Base-by-base conservation (phyloP, 2,329 filamentous ascomycete genomes). In the Dothideomycetidae sp. region DNA sequence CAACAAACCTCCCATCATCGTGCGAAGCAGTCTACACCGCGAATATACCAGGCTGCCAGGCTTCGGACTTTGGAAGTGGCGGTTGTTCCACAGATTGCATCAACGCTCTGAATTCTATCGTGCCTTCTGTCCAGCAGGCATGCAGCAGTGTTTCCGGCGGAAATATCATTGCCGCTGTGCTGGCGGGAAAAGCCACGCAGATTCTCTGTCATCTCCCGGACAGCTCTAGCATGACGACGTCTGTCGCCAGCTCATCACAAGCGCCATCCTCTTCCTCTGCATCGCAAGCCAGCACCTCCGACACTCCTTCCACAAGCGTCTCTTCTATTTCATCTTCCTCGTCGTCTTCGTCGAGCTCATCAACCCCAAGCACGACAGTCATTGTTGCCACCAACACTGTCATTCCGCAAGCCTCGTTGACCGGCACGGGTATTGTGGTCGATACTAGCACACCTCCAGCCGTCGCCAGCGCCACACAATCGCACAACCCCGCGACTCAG, bases 141-240 rank as follows among this genome's bases (percentile, higher is more conserved):
- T 66, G 48, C 36, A 52, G 58, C 10, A 52, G 54, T 21, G 53
- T 60, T 5, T 50, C 49, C 29, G 57, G 57, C 17, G 51, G 51
- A 16, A 59, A 56, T 34, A 59, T 65, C 42, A 54, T 66, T 14
- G 56, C 56, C 5, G 54, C 61, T 10, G 63, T 64, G 44, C 50
- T 64, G 36, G 48, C 49, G 10, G 57, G 56, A n/a, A 38, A 51
- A 13, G 62, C 61, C 12, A 53, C 60, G 4, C 42, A 44, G 5
- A 48, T 50, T 14, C 49, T 67, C 4, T 67, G 63, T 40, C 52
- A 52, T 4, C 55, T 57, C 18, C 51, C 55, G 7, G 44, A 44
- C 10, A 44, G 44, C 12, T 30, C 19, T 29, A 33, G 5, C 30
- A 36, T 39, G 31, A 37, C 29, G 30, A 42, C 40, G 15, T 33